phyloP scores from a whole-genome alignment of 1,284 basidiomycete species.

The Sporisorium scitamineum region DNA sequence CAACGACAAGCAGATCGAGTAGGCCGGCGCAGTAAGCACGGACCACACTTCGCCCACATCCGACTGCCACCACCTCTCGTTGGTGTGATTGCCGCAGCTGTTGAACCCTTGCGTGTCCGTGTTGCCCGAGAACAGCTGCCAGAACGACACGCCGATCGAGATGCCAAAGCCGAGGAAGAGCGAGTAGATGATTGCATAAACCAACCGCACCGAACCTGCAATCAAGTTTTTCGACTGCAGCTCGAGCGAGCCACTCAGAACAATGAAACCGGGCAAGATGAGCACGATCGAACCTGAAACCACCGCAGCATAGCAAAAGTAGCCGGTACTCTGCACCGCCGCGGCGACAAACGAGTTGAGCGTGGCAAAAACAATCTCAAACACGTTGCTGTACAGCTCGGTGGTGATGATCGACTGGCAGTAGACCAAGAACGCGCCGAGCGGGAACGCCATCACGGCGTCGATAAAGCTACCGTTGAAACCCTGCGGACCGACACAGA shows the following conservation, averaged over 20 bases:
- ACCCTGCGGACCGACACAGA: conserved; percentile 72
- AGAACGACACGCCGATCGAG: conserved; percentile 63
- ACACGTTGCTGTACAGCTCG: conserved; percentile 86
- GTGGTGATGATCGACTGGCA: conserved; percentile 67
- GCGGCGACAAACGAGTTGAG: conserved; percentile 81
- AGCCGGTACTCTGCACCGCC: conserved; percentile 60
- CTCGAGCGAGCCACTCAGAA: conserved; percentile 78
- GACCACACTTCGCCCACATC: conserved; percentile 54
- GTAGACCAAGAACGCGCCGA: conserved; percentile 79
- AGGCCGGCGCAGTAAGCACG: conserved; percentile 84
- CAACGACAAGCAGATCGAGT: conserved; percentile 79
- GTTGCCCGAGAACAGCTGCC: conserved; percentile 56
- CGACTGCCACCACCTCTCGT: conserved; percentile 71
- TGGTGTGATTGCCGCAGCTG: conserved; percentile 24
- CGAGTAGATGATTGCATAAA: conserved; percentile 83
- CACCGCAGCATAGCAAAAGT: conserved; percentile 87
- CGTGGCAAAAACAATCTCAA: conserved; percentile 87
- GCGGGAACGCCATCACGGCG: conserved; percentile 79
- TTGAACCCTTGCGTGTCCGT: conserved; percentile 20
- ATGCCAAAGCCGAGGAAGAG: conserved; percentile 64
- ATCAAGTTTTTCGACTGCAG: conserved; percentile 71
- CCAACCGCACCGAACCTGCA: conserved; percentile 78
- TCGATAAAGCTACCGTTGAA: conserved; percentile 82
- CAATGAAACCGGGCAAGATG: conserved; percentile 80
- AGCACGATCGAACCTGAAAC: conserved; percentile 86